These are phyloP conservation scores for Vicia sativa DNA, from an alignment of 306 rosid genomes.

Conservation along the genomic window DNA sequence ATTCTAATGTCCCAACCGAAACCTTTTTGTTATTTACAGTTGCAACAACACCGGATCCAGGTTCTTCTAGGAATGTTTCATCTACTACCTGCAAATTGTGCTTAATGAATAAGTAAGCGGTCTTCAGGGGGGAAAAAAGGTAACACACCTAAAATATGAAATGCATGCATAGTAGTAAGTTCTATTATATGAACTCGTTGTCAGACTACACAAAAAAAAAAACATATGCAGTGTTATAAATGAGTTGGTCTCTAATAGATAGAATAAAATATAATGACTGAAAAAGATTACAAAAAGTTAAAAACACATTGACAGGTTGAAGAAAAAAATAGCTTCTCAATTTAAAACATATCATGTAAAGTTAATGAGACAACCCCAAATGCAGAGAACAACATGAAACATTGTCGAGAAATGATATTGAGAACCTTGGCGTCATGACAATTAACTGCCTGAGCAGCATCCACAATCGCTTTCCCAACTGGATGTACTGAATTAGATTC, in stretches of 20 bases:
- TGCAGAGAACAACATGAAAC: constrained; percentile 33
- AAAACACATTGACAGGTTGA: constrained; percentile 5
- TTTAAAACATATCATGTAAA: constrained; percentile 16
- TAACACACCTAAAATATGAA: constrained; percentile 17
- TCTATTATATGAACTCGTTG: constrained; percentile 11
- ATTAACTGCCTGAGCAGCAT: constrained; percentile 71
- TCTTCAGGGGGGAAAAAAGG: constrained; percentile 11
- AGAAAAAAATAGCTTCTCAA: constrained; percentile 28
- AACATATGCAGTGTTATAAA: neutral
- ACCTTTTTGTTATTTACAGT: constrained; percentile 63
- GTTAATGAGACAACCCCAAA: constrained; percentile 34
- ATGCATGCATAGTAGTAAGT: constrained; percentile 22
- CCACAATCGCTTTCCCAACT: constrained; percentile 90
- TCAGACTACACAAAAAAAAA: constrained; percentile 22
- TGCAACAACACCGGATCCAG: constrained; percentile 99
- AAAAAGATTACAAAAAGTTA: constrained; percentile 2
- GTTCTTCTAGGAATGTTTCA: constrained; percentile 93
- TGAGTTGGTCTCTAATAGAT: constrained; percentile 15
- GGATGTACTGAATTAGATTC: constrained; percentile 95
- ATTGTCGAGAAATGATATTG: constrained; percentile 31
- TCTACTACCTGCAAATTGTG: constrained; percentile 62
- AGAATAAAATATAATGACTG: constrained; percentile 11
- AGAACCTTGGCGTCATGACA: constrained; percentile 65
- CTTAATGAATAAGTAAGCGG: constrained; percentile 20
- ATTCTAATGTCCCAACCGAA: constrained; percentile 89